Conservation (phyloP, 495 filamentous ascomycete species). For the Mytilinidion resinicola region DNA sequence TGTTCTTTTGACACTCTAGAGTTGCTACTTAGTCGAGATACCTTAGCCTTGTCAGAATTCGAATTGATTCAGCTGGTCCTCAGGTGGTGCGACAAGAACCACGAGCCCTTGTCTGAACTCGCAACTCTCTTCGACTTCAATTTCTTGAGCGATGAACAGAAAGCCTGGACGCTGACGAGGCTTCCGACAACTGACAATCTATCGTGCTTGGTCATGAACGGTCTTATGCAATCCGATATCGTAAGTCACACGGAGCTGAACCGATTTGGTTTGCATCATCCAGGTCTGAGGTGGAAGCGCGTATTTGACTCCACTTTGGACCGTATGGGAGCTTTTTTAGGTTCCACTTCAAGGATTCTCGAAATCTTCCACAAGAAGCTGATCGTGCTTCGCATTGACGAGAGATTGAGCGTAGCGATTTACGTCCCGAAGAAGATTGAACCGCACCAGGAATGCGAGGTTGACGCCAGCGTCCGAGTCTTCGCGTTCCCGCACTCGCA, state of each 20-base stretch:
- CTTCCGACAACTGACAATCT: conserved; percentile 31
- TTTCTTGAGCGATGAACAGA: conserved; percentile 37
- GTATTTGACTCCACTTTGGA: conserved; percentile 38
- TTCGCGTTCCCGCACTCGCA: conserved; percentile 47
- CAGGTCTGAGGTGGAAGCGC: conserved; percentile 42
- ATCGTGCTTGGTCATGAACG: conserved; percentile 38
- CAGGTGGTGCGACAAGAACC: conserved; percentile 40
- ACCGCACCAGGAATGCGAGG: conserved; percentile 34
- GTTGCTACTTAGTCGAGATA: conserved; percentile 39
- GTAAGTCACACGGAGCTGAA: conserved; percentile 32
- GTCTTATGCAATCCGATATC: conserved; percentile 39
- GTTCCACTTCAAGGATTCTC: conserved; percentile 29
- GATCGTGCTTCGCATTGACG: conserved; percentile 41
- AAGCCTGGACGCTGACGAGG: conserved; percentile 39
- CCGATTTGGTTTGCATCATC: conserved; percentile 36
- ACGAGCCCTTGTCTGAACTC: conserved; percentile 31
- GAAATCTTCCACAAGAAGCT: conserved; percentile 45
- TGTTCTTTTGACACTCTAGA: conserved; percentile 37
- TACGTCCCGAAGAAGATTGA: conserved; percentile 44
- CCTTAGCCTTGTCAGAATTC: conserved; percentile 44
- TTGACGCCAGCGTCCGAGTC: conserved; percentile 41
- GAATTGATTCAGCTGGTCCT: conserved; percentile 42
- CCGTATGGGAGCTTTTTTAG: conserved; percentile 40
- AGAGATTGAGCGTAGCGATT: conserved; percentile 44
- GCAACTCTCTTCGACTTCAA: conserved; percentile 43